Evolutionary conservation across 805 yeast genomes (phyloP).

Genomic region (Lipomyces chichibuensis): DNA sequence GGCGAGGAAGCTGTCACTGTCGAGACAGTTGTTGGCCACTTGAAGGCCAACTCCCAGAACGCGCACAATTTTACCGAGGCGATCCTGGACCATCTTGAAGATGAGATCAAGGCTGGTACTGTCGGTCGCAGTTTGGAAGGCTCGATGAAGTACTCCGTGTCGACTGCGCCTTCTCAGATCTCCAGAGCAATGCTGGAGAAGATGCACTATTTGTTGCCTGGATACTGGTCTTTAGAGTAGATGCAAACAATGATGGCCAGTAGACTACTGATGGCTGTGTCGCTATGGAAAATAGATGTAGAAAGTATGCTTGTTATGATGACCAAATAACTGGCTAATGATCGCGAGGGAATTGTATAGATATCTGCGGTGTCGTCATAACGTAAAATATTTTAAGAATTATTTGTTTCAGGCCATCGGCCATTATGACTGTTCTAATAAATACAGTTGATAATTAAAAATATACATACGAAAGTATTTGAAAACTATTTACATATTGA

Average conservation of each 20-base stretch:
- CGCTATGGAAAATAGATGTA: neutral
- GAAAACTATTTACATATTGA: neutral
- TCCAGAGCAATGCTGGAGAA: slow-evolving; percentile 72
- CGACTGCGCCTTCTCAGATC: slow-evolving; percentile 74
- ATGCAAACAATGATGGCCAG: neutral
- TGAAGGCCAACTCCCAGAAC: slow-evolving; percentile 80
- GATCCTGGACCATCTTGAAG: slow-evolving; percentile 69
- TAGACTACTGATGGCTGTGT: neutral
- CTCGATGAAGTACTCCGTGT: slow-evolving; percentile 76
- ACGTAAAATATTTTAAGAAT: neutral
- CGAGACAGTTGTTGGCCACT: slow-evolving; percentile 91
- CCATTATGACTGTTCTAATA: neutral
- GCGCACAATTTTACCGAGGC: slow-evolving; percentile 77
- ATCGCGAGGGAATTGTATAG: neutral
- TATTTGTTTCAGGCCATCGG: neutral
- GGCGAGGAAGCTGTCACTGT: slow-evolving; percentile 96
- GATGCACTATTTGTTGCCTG: slow-evolving; percentile 88
- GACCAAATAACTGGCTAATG: too few relatives aligned
- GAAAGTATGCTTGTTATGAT: neutral
- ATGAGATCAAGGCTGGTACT: slow-evolving; percentile 56
- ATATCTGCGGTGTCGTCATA: neutral
- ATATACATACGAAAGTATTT: neutral
- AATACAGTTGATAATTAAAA: neutral
- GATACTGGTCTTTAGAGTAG: slow-evolving; percentile 54
- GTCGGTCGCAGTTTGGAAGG: slow-evolving; percentile 75